phyloP scores from a whole-genome alignment of 2,329 filamentous ascomycete genomes.

The Botryotinia convoluta region DNA sequence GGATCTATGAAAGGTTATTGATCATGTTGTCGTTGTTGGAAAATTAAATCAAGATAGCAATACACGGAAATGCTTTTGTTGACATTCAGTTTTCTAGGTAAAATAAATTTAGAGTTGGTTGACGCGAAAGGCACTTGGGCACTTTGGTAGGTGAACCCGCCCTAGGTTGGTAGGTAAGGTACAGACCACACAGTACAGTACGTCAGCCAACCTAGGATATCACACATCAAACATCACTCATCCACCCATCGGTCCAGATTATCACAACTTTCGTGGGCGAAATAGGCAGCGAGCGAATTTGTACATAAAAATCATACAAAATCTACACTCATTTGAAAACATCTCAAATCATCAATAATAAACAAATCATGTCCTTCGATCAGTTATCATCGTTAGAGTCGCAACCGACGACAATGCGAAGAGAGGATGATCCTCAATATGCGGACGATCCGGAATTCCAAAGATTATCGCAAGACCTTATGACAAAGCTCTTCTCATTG shows the following conservation, averaged over 20 bases:
- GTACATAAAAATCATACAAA: not conserved
- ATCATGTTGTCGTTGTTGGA: conserved; percentile 26
- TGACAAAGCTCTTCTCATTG: conserved; percentile 83
- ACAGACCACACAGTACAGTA: conserved; percentile 19
- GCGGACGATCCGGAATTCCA: conserved; percentile 92
- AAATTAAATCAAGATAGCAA: conserved; percentile 18
- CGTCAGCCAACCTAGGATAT: not conserved
- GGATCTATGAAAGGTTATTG: conserved; percentile 20
- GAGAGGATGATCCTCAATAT: conserved; percentile 71
- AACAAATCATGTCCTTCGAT: conserved; percentile 78
- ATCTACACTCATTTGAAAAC: not conserved
- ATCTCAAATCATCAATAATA: not conserved
- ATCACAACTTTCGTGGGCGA: conserved; percentile 13
- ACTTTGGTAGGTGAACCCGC: not conserved
- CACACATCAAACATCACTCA: not conserved
- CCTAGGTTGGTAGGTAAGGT: conserved; percentile 5
- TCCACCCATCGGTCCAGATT: not conserved
- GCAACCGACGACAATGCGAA: conserved; percentile 66
- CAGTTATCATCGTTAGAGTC: conserved; percentile 82
- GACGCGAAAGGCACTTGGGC: conserved; percentile 12
- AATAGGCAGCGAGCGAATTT: conserved; percentile 20
- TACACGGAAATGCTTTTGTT: conserved; percentile 25
- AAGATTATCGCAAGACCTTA: conserved; percentile 75
- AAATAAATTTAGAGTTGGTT: conserved; percentile 28
- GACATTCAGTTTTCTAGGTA: conserved; percentile 27